Base-by-base conservation (phyloP, 228 moss, liverwort and hornwort species). In the Sphagnum fallax region DNA sequence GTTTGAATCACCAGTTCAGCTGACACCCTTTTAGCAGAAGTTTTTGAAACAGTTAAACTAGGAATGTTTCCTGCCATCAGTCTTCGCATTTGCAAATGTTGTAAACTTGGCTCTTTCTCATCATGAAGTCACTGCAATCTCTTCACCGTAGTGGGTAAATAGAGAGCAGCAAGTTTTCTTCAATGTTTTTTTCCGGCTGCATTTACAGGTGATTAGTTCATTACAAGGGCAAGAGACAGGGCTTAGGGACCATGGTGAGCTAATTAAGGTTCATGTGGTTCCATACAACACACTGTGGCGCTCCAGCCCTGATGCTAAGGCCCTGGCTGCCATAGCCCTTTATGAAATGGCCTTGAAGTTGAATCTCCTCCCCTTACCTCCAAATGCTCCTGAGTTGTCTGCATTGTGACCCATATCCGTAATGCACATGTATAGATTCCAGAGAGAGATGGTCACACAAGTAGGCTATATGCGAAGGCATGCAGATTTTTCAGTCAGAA, bases 191-290 rank as follows among this genome's bases (percentile, higher is more conserved):
- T 32, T 32, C 1, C 1, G 32, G 32, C 32, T 32, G 32, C 32
- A 32, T 62, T 52, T 75, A 14, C 82, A 95, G 92, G 81, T 92
- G 53, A 84, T 96, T 11, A 79, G 76, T 52, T 82, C 89, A 5
- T 79, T 98, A 55, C 86, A 89, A 62, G 94, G 92, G 49, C 87
- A 77, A 59, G 84, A 92, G 71, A 90, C 94, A 59, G 98, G 98
- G n/a, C 67, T 94, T 47, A 81, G 90, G 76, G 86, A 92, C 50
- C 84, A 82, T n/a, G 98, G 94, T 47, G 98, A 98, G 81, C 81
- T 98, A 2, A 98, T 98, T 69, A 94, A 84, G 82, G 92, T 94
- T 71, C 94, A 86, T 18, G 81, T 98, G 49, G 87, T 98, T 15
- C 92, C 90, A 18, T 98, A 98, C 47, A 51, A 81, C 13, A 82